Percentiles rank a stretch among this genome's conserved stretches.
These are phyloP conservation scores for Euphorbia schlechtendalii DNA, from an alignment of 441 rosid genomes.

Conservation along the genomic window DNA sequence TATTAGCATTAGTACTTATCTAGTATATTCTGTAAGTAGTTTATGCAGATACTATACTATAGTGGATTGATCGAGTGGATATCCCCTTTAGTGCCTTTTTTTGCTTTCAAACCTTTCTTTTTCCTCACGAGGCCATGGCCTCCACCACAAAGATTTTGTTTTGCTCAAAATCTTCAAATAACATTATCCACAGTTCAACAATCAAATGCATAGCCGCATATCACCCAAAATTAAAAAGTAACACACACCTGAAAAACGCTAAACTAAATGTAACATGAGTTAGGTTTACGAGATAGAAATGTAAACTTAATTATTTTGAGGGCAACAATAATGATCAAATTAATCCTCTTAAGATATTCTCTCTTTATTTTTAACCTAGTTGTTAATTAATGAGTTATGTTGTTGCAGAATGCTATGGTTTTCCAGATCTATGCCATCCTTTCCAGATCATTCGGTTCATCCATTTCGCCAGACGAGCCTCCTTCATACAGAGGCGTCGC, in stretches of 20 bases:
- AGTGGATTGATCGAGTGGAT: not conserved
- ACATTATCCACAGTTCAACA: not conserved
- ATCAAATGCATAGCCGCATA: not conserved
- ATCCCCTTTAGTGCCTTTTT: slow-evolving; percentile 4
- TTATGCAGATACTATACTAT: not conserved
- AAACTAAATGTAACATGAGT: too few relatives aligned
- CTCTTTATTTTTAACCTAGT: not conserved
- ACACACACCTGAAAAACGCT: too few relatives aligned
- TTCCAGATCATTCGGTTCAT: slow-evolving; percentile 61
- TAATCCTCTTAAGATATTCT: not conserved
- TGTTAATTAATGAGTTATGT: not conserved
- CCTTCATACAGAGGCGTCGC: slow-evolving; percentile 85
- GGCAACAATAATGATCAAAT: not conserved
- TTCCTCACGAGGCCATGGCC: not conserved
- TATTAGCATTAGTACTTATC: not conserved
- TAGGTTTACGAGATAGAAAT: too few relatives aligned
- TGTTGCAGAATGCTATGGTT: slow-evolving; percentile 89
- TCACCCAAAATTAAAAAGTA: too few relatives aligned
- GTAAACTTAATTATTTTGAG: too few relatives aligned
- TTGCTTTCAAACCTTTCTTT: slow-evolving; percentile 5
- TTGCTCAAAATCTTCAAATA: not conserved
- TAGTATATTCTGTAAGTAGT: not conserved
- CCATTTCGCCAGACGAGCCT: slow-evolving; percentile 45
- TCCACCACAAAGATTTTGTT: not conserved
- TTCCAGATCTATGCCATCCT: slow-evolving; percentile 85